Evolutionary conservation across 2,329 filamentous ascomycete genomes (phyloP).

Genomic region (Chaetomiaceae sp.): DNA sequence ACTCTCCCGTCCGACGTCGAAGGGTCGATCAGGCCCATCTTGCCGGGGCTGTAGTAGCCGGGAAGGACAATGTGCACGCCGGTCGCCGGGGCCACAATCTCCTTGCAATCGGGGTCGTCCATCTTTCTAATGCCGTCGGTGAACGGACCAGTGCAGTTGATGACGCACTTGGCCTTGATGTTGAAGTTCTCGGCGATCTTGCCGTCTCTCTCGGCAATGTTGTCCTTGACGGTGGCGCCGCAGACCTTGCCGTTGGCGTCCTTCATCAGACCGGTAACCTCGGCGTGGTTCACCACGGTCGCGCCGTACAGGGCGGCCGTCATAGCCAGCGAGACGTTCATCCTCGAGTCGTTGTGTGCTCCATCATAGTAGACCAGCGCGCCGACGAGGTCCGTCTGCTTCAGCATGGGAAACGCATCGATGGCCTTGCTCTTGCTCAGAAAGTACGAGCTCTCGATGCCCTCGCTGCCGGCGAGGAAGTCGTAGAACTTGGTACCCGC

Average conservation of each 20-base stretch:
- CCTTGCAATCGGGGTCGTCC: slow-evolving; percentile 63
- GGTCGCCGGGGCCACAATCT: slow-evolving; percentile 75
- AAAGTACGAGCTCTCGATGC: slow-evolving; percentile 80
- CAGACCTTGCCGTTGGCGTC: slow-evolving; percentile 63
- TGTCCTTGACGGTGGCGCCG: slow-evolving; percentile 63
- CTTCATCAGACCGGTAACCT: slow-evolving; percentile 71
- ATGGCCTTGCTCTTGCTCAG: slow-evolving; percentile 71
- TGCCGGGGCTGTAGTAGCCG: slow-evolving; percentile 70
- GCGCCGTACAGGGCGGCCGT: slow-evolving; percentile 76
- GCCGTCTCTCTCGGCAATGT: slow-evolving; percentile 53
- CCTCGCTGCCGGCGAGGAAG: slow-evolving; percentile 73
- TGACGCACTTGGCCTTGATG: slow-evolving; percentile 73
- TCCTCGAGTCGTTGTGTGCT: slow-evolving; percentile 80
- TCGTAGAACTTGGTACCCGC: slow-evolving; percentile 73
- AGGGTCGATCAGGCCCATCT: slow-evolving; percentile 80
- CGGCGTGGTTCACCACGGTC: slow-evolving; percentile 75
- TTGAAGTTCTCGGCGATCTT: slow-evolving; percentile 53
- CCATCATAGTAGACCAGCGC: slow-evolving; percentile 84
- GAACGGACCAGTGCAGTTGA: slow-evolving; percentile 82
- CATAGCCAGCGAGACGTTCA: slow-evolving; percentile 79
- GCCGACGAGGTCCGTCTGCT: slow-evolving; percentile 66
- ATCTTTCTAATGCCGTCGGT: slow-evolving; percentile 75
- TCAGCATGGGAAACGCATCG: slow-evolving; percentile 73
- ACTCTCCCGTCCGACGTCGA: slow-evolving; percentile 79
- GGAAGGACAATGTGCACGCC: slow-evolving; percentile 81